Percentiles rank a stretch among this genome's conserved stretches.
These are phyloP conservation scores for Carex myosuroides DNA, from an alignment of 176 grass and related monocot species.

Conservation along the genomic window DNA sequence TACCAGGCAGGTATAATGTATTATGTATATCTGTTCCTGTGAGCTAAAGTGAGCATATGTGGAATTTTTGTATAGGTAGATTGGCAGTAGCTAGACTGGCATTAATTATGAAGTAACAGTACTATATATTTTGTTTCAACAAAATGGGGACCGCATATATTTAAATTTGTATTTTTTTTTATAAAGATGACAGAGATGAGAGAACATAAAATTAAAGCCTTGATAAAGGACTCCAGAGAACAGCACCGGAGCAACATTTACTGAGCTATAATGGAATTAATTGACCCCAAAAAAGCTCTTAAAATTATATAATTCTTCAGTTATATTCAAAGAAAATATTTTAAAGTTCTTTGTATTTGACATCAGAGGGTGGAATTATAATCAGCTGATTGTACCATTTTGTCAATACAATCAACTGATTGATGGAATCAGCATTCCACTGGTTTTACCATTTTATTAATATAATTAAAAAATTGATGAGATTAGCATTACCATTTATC, in stretches of 20 bases:
- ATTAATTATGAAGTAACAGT: neutral
- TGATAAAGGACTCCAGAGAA: neutral
- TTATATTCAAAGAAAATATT: neutral
- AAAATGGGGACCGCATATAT: neutral
- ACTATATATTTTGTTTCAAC: neutral
- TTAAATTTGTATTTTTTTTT: neutral
- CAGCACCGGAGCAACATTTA: neutral
- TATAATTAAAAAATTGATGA: neutral
- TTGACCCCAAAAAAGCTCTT: too few species aligned
- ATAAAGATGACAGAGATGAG: neutral
- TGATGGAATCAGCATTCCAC: neutral
- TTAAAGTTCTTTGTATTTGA: neutral
- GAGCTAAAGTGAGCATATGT: neutral
- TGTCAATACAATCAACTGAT: neutral
- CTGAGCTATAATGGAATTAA: too few species aligned
- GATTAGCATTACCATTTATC: neutral
- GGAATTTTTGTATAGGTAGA: neutral
- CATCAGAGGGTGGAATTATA: neutral
- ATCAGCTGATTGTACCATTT: neutral
- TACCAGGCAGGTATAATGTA: neutral
- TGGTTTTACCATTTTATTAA: neutral
- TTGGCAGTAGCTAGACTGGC: neutral
- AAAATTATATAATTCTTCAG: too few species aligned
- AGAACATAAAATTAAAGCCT: neutral
- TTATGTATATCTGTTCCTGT: neutral